A percentile compares a stretch with the other conserved stretches of the same genome.
Conservation (phyloP, 2,329 filamentous ascomycete species). For the Paecilomyces sp. region DNA sequence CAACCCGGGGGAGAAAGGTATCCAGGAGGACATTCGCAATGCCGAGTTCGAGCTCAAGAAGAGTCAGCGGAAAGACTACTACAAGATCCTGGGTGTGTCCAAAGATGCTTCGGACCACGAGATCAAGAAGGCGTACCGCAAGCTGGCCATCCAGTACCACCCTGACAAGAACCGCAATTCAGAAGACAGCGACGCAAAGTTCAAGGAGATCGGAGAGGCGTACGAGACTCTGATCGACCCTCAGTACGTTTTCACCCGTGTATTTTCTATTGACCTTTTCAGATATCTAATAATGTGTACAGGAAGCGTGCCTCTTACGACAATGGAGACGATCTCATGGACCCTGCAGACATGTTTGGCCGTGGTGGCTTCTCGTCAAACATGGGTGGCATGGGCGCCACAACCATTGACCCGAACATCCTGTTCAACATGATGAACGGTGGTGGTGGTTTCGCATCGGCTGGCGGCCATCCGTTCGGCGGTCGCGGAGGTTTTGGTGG, state of each 20-base stretch:
- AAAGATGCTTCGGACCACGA: slow-evolving; percentile 78
- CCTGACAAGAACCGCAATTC: slow-evolving; percentile 90
- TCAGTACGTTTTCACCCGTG: slow-evolving; percentile 56
- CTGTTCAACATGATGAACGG: slow-evolving; percentile 80
- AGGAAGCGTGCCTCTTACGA: slow-evolving; percentile 88
- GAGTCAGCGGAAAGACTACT: slow-evolving; percentile 94
- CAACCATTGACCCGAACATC: slow-evolving; percentile 65
- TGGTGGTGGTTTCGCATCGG: slow-evolving; percentile 44
- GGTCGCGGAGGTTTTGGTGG: slow-evolving; percentile 42
- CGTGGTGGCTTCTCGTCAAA: slow-evolving; percentile 50
- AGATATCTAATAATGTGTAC: slow-evolving; percentile 5
- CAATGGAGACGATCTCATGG: slow-evolving; percentile 83
- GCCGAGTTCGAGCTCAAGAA: slow-evolving; percentile 97
- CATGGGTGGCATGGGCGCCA: slow-evolving; percentile 40
- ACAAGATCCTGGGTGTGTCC: slow-evolving; percentile 85
- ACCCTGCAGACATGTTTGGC: slow-evolving; percentile 79
- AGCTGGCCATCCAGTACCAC: slow-evolving; percentile 87
- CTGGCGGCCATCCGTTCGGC: slow-evolving; percentile 40
- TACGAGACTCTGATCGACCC: slow-evolving; percentile 93
- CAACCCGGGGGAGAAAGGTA: slow-evolving; percentile 71
- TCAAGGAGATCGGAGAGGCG: slow-evolving; percentile 97
- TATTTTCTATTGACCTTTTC: slow-evolving; percentile 5
- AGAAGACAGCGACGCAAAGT: slow-evolving; percentile 76
- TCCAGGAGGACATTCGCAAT: slow-evolving; percentile 77
- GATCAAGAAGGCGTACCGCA: slow-evolving; percentile 96